Conservation (phyloP, 225 moss, liverwort and hornwort species). For the Straminergon stramineum region DNA sequence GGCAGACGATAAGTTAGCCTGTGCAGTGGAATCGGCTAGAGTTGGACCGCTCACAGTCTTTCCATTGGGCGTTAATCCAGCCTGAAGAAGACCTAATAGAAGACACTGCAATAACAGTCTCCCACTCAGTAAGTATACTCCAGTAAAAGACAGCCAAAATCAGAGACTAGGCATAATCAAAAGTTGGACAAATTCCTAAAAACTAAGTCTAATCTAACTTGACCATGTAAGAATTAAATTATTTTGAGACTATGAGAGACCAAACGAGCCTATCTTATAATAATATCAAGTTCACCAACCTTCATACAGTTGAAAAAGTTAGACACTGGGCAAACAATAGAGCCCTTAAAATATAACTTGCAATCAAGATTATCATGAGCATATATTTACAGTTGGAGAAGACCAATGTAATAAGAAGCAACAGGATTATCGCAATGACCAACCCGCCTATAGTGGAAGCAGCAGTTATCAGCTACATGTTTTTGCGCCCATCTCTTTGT, state of each 20-base stretch:
- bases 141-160: neutral
- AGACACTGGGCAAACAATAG: neutral
- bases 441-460: constrained; percentile 96
- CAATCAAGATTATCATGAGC: neutral
- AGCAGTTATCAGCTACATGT: constrained; percentile 93
- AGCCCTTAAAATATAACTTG: neutral
- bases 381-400: neutral
- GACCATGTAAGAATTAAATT: neutral
- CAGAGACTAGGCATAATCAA: neutral
- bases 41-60: constrained; percentile 17
- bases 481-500: constrained; percentile 80
- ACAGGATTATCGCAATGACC: constrained; percentile 12
- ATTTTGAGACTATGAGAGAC: neutral
- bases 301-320: neutral
- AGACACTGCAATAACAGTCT: constrained; percentile 52
- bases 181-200: neutral
- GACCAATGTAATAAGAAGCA: neutral
- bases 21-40: constrained; percentile 23
- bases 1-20: constrained; percentile 25
- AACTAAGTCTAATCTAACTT: neutral
- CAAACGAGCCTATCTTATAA: neutral
- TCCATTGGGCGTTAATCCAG: constrained; percentile 29
- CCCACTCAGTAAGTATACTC: neutral
- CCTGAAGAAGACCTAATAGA: constrained; percentile 65
- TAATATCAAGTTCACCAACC: neutral